Conservation (phyloP, 768 basidiomycete species). For the Termitomyces sp. region DNA sequence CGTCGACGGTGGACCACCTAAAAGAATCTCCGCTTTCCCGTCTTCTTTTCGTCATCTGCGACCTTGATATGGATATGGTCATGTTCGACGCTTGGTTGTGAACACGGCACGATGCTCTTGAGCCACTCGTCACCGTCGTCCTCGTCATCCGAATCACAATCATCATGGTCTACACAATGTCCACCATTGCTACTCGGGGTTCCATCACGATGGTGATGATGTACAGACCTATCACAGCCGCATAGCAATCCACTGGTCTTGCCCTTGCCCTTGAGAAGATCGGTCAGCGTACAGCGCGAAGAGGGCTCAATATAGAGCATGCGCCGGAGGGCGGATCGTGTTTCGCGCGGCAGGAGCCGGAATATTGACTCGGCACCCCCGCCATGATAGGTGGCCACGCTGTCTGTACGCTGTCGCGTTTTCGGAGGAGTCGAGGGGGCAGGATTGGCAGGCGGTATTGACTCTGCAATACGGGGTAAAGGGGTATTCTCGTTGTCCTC, state of each 20-base stretch:
- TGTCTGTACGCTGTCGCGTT: conserved; percentile 37
- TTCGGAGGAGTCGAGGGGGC: background rate
- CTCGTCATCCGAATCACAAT: conserved; percentile 61
- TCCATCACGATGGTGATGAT: conserved; percentile 13
- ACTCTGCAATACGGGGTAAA: conserved; percentile 12
- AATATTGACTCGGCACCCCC: conserved; percentile 93
- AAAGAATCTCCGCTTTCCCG: conserved; percentile 70
- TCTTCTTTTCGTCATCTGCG: conserved; percentile 70
- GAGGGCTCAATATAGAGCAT: conserved; percentile 93
- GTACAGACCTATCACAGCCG: conserved; percentile 49
- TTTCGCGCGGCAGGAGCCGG: conserved; percentile 90
- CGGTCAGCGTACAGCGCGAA: conserved; percentile 88
- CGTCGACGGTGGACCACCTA: conserved; percentile 23
- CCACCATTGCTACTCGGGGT: conserved; percentile 22
- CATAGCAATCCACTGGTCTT: conserved; percentile 77
- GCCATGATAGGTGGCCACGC: conserved; percentile 64
- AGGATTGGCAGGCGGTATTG: conserved; percentile 2
- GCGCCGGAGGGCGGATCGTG: conserved; percentile 81
- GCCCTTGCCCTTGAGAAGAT: conserved; percentile 79
- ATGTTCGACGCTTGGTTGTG: conserved; percentile 37
- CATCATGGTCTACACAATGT: conserved; percentile 62
- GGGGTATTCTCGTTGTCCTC: conserved; percentile 11
- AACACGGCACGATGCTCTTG: conserved; percentile 67
- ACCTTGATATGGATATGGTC: conserved; percentile 75
- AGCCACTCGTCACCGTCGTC: conserved; percentile 91